phyloP scores from a whole-genome alignment of 345 rosid species.

The Populus pruinosa region DNA sequence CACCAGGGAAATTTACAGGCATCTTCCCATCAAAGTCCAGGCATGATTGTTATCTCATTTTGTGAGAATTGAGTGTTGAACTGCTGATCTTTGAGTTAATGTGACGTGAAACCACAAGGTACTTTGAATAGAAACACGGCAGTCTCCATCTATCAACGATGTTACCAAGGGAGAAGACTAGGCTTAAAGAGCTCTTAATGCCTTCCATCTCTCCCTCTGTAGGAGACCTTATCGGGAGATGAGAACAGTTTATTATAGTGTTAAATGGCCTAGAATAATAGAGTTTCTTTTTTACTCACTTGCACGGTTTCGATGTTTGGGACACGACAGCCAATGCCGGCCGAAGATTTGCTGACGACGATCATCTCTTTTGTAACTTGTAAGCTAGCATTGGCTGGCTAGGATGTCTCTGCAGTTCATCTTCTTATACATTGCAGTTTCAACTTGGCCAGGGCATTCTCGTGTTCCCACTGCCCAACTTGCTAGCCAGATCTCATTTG shows the following conservation, averaged over 20 bases:
- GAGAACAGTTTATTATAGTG: not conserved
- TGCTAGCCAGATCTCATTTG: not conserved
- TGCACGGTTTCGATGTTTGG: not conserved
- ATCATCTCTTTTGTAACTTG: not conserved
- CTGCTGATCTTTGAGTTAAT: not conserved
- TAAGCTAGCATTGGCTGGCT: not conserved
- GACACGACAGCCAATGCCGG: not conserved
- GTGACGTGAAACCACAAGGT: conserved; percentile 4
- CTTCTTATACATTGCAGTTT: not conserved
- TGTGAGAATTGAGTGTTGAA: not conserved
- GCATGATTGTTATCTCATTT: not conserved
- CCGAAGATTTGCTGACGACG: not conserved
- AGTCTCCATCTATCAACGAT: conserved; percentile 15
- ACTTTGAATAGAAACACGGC: conserved; percentile 7
- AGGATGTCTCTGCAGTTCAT: not conserved
- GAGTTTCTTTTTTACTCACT: not conserved
- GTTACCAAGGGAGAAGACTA: not conserved
- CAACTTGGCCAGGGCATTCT: not conserved
- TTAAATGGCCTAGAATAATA: not conserved
- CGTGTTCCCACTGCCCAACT: not conserved
- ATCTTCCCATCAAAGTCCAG: conserved; percentile 9
- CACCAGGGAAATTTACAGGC: conserved; percentile 8
- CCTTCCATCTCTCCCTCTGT: not conserved
- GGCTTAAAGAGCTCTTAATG: not conserved
- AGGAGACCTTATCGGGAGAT: conserved; percentile 14